phyloP scores from a whole-genome alignment of 2,329 filamentous ascomycete species.

The Colletotrichum lindemuthianum region DNA sequence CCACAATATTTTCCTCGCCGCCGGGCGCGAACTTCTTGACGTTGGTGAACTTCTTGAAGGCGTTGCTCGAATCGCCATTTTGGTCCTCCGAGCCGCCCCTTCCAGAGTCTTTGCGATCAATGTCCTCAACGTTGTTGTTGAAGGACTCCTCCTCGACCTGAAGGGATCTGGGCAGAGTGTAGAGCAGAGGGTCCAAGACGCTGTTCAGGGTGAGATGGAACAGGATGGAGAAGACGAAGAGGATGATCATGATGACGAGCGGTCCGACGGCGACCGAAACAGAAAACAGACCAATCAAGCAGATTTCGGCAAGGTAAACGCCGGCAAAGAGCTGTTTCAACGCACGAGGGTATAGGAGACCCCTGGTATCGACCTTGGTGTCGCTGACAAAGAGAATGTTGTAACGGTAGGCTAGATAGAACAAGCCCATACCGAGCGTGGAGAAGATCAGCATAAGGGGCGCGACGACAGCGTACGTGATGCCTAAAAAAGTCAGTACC shows the following conservation, averaged over 20 bases:
- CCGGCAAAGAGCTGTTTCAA: conserved; percentile 87
- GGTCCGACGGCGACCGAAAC: conserved; percentile 75
- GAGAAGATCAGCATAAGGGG: conserved; percentile 86
- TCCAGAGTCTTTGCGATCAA: conserved; percentile 36
- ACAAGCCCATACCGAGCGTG: conserved; percentile 77
- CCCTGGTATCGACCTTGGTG: conserved; percentile 84
- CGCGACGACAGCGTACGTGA: conserved; percentile 86
- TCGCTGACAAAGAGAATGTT: conserved; percentile 86
- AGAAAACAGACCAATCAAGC: conserved; percentile 83
- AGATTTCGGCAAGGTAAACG: conserved; percentile 82
- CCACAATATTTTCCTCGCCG: conserved; percentile 40
- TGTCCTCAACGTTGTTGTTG: conserved; percentile 26
- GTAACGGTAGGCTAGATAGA: conserved; percentile 89
- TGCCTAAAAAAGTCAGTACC: conserved; percentile 50
- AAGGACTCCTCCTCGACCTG: conserved; percentile 54
- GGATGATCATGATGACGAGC: conserved; percentile 77
- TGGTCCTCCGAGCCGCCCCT: conserved; percentile 32
- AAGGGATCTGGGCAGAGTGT: conserved; percentile 74
- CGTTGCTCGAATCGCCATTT: conserved; percentile 37
- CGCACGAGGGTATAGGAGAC: conserved; percentile 86
- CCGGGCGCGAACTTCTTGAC: conserved; percentile 35
- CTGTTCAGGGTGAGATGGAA: conserved; percentile 79
- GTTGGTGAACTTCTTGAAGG: conserved; percentile 33
- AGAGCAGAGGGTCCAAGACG: conserved; percentile 76
- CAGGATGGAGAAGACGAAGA: conserved; percentile 79